Evolutionary conservation across 305 asterid species (phyloP).

Genomic region (Fraxinus angustifolia): DNA sequence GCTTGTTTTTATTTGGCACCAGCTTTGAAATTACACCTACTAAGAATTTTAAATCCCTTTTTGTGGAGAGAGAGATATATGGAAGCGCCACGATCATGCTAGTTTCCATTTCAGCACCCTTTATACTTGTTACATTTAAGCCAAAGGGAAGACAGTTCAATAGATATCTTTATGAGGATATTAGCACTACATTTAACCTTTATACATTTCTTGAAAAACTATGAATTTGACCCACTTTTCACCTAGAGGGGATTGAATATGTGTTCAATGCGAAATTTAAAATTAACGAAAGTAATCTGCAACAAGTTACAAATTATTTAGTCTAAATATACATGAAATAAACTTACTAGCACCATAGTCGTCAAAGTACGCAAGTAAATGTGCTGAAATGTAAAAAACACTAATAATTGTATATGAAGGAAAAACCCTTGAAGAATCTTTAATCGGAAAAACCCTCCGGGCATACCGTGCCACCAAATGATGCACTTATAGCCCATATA

Average conservation of each 20-base stretch:
- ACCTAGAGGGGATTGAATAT: not conserved
- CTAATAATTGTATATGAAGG: not conserved
- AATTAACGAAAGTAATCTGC: not conserved
- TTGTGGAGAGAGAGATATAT: not conserved
- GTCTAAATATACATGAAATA: not conserved
- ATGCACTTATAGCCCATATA: not conserved
- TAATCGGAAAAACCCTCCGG: not conserved
- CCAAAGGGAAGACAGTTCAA: not conserved
- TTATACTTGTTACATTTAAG: not conserved
- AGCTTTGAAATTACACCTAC: not conserved
- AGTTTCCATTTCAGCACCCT: not conserved
- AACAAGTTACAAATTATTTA: not conserved
- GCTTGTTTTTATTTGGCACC: not conserved
- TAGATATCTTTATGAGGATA: not conserved
- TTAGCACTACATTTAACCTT: constrained; percentile 2
- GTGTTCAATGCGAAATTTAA: not conserved
- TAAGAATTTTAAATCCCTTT: not conserved
- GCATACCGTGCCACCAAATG: not conserved
- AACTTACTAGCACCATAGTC: not conserved
- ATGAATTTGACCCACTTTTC: not conserved
- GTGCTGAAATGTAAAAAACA: not conserved
- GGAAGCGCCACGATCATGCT: not conserved
- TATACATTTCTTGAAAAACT: not conserved
- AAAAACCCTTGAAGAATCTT: not conserved
- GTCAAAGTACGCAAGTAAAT: not conserved